A percentile compares a stretch with the other conserved stretches of the same genome.
Evolutionary conservation across 2,329 filamentous ascomycete species (phyloP).

Genomic region (Penicillium aurantiogriseum): DNA sequence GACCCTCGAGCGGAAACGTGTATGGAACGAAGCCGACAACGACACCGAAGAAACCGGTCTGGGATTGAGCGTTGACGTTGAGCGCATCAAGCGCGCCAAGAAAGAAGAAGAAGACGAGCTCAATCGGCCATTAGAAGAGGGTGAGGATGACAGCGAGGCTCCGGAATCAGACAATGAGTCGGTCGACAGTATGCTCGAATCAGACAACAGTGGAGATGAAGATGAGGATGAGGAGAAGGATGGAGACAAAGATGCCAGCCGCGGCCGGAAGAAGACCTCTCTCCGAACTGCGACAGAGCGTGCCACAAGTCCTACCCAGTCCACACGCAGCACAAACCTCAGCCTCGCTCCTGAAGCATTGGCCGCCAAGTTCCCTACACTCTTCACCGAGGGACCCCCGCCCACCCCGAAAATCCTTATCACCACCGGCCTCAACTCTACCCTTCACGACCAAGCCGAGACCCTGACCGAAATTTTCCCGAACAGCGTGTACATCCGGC

Average conservation of each 20-base stretch:
- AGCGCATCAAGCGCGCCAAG: slow-evolving; percentile 49
- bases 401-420: slow-evolving; percentile 80
- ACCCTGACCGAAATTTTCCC: slow-evolving; percentile 81
- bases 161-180: slow-evolving; percentile 55
- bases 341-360: slow-evolving; percentile 61
- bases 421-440: slow-evolving; percentile 86
- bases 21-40: slow-evolving; percentile 75
- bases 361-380: slow-evolving; percentile 58
- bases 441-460: slow-evolving; percentile 77
- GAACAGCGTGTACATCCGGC: slow-evolving; percentile 74
- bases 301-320: slow-evolving; percentile 55
- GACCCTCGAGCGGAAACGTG: slow-evolving; percentile 82
- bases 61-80: slow-evolving; percentile 49
- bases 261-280: slow-evolving; percentile 35
- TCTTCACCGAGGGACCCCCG: slow-evolving; percentile 55
- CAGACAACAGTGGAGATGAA: slow-evolving; percentile 52
- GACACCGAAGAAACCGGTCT: slow-evolving; percentile 47
- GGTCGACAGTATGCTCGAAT: slow-evolving; percentile 72
- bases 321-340: slow-evolving; percentile 59
- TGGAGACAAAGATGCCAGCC: slow-evolving; percentile 32
- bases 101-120: slow-evolving; percentile 46
- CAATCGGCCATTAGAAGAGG: slow-evolving; percentile 42
- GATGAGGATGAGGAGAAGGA: slow-evolving; percentile 50
- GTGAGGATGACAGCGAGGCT: slow-evolving; percentile 45
- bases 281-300: slow-evolving; percentile 46